A percentile compares a stretch with the other conserved stretches of the same genome.
Conservation (phyloP, 371 early-diverging fungal species). For the Circinella umbellata region DNA sequence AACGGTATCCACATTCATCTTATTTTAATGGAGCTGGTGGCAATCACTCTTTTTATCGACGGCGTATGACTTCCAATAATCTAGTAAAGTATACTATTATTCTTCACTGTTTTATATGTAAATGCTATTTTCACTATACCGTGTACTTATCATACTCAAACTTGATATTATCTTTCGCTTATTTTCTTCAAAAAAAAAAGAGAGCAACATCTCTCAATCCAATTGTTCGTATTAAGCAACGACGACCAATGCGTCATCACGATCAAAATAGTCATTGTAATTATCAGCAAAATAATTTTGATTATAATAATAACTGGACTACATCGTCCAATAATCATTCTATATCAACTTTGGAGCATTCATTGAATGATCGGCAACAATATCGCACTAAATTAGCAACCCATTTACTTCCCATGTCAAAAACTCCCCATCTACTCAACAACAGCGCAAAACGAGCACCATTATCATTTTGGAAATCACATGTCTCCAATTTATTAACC, state of each 20-base stretch:
- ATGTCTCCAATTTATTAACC: background rate
- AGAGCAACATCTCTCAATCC: constrained; percentile 34
- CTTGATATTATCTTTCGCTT: too few species aligned
- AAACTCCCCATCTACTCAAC: constrained; percentile 28
- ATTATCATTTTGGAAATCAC: background rate
- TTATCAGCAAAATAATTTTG: too few species aligned
- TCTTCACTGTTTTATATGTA: too few species aligned
- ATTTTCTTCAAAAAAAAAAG: too few species aligned
- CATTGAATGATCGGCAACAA: background rate
- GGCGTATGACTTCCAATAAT: background rate
- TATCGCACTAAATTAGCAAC: constrained; percentile 22
- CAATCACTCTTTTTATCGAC: background rate
- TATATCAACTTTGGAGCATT: too few species aligned
- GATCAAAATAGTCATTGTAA: background rate
- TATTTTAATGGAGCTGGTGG: background rate
- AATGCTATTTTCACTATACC: too few species aligned
- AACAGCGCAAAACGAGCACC: background rate
- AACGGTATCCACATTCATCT: constrained; percentile 20
- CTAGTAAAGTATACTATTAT: background rate
- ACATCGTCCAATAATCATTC: too few species aligned
- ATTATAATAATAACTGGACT: too few species aligned
- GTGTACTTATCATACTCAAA: too few species aligned
- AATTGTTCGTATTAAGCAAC: constrained; percentile 58
- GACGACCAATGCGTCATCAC: constrained; percentile 37
- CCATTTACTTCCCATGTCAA: constrained; percentile 36